phyloP scores from a whole-genome alignment of 495 filamentous ascomycete species.

The Rhypophila decipiens region DNA sequence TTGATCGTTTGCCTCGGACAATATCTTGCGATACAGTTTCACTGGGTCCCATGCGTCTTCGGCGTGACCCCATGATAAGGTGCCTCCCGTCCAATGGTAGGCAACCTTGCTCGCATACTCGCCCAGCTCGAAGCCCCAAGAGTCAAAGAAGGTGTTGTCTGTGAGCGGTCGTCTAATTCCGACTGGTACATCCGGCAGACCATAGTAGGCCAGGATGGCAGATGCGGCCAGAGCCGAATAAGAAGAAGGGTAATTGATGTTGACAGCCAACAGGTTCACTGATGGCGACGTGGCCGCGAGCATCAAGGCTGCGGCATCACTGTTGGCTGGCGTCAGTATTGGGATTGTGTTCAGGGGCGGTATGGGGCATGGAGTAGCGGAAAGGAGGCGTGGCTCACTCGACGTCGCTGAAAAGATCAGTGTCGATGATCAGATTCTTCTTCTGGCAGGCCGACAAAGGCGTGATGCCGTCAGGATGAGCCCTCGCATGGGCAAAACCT shows the following conservation, averaged over 20 bases:
- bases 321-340: conserved; percentile 3
- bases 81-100: conserved; percentile 29
- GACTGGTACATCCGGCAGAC: conserved; percentile 28
- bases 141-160: conserved; percentile 38
- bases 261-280: conserved; percentile 35
- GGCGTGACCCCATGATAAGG: conserved; percentile 22
- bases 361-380: neutral
- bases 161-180: conserved; percentile 33
- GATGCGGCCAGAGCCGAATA: conserved; percentile 38
- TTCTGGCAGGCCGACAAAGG: too few species aligned
- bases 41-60: conserved; percentile 39
- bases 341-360: too few species aligned
- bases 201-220: conserved; percentile 38
- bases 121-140: conserved; percentile 22
- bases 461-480: too few species aligned
- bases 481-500: too few species aligned
- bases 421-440: conserved; percentile 35
- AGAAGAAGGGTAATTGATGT: conserved; percentile 35
- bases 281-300: conserved; percentile 26
- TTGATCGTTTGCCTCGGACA: conserved; percentile 25
- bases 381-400: conserved; percentile 18
- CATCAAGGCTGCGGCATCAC: conserved; percentile 31
- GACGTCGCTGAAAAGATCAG: conserved; percentile 39
- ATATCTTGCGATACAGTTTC: conserved; percentile 32
- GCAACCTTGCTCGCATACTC: conserved; percentile 33